Evolutionary conservation across 495 filamentous ascomycete genomes (phyloP), one percentile per base, ranked within the genome.

Genomic region (Chlorociboria aeruginascens): DNA sequence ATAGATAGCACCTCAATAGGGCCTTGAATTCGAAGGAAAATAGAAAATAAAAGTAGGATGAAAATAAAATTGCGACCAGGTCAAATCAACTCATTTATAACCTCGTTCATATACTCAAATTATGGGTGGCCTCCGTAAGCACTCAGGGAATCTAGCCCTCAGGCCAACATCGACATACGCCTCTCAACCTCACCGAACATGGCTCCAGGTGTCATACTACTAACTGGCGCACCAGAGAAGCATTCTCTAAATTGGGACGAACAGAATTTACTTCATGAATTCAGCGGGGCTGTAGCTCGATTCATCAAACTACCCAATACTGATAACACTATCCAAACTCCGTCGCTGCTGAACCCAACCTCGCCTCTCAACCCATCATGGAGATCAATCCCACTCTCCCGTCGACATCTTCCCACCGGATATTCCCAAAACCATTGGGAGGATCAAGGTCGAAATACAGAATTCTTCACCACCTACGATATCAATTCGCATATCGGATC

Each of bases 201-300:
- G 55, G 32, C 51, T 32, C 48, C 44, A 30, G 43, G 37, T 11
- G 73, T 69, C 50, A 54, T 71, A 35, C 63, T 81, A 40, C 75
- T 86, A 43, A 62, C 76, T 49, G 83, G 83, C 7, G 79, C 82
- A 13, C 83, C 83, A 25, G 68, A 75, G 20, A 53, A 56, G 14
- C 54, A 52, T 33, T 65, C 63, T 29, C 66, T 88, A 10, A 55
- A 71, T 28, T 87, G 82, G 82, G 61, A 68, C 32, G 58, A 70
- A 29, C 53, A 61, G 6, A 62, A 65, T 30, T 64, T 86, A 41
- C 61, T 83, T 32, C 54, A 67, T 10, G 57, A 59, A 8, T 71
- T 70, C 43, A 52, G 62, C 7, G 59, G 62, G 2, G 60, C 70
- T 3, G 66, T 81, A 35, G 64, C 65, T 6, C 65, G 64, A 12